Base-by-base conservation (phyloP, 1,284 basidiomycete genomes). In the Cutaneotrichosporon mucoides region DNA sequence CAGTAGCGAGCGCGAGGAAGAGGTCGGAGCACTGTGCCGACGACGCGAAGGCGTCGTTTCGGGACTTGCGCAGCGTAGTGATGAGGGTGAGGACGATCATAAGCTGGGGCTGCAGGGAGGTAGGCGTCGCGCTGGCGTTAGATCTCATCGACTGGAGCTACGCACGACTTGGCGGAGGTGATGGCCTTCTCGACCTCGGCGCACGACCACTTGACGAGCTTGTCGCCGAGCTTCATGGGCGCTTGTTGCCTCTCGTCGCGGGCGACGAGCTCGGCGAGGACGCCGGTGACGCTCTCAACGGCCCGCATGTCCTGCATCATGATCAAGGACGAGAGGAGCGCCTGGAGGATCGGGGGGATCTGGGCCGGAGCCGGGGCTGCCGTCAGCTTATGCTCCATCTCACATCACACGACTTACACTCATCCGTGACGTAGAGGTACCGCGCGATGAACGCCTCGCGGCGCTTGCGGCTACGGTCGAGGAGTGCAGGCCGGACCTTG, bases 171-270 rank as follows among this genome's bases (percentile, higher is more conserved):
- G 36, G 55, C 40, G 2, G 58, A 36, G 6, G 60, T 46, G 0
- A 70, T 55, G 6, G 62, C 65, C 56, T 75, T 75, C 9, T 75
- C 76, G 10, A 66, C 69, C 59, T 76, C 73, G 10, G 63, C 54
- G 10, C 57, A 56, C 1, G 64, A 61, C 73, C 73, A 76, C 66
- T 75, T 76, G 57, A 70, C 73, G 11, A 76, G 65, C 68, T 75
- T 74, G 62, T 76, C 73, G 8, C 69, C 73, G 4, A 76, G 66
- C 61, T 74, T 72, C n/a, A 66, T 49, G 24, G 60, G 51, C 9
- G 56, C 54, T 12, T 60, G 54, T 49, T 58, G 57, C 54, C 55
- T 53, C 57, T 77, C 73, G 60, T 77, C 75, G 34, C 76, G 64
- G 40, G 51, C 53, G 1, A 73, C 67, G 8, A 76, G 61, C 12